Conservation (phyloP, 352 stramenopile species). For the Pythium diclinum region DNA sequence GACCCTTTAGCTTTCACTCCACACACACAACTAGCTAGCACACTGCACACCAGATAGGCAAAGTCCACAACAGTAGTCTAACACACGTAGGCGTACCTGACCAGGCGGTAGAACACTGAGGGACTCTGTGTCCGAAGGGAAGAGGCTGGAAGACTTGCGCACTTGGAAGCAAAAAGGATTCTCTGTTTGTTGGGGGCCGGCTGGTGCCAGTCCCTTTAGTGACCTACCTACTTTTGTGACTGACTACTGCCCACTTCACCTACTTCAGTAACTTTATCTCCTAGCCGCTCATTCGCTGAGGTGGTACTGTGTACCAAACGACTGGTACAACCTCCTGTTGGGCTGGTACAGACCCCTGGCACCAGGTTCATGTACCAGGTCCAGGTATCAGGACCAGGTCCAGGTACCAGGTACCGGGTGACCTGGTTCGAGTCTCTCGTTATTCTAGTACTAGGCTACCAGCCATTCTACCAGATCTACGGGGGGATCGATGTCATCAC, state of each 20-base stretch:
- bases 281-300: neutral
- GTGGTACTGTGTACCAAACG: neutral
- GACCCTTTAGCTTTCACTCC: neutral
- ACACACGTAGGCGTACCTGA: neutral
- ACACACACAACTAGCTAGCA: neutral
- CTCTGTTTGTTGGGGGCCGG: neutral
- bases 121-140: constrained; percentile 1
- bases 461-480: too few species aligned
- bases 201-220: neutral
- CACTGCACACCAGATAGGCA: neutral
- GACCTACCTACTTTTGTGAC: neutral
- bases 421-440: too few species aligned
- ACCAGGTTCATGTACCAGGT: too few species aligned
- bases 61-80: constrained; percentile 3
- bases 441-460: too few species aligned
- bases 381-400: too few species aligned
- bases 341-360: too few species aligned
- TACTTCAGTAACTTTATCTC: neutral
- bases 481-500: too few species aligned
- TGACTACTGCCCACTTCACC: neutral
- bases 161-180: constrained; percentile 4
- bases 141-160: neutral
- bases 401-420: too few species aligned
- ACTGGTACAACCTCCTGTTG: too few species aligned
- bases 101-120: neutral